phyloP scores from a whole-genome alignment of 768 basidiomycete species.

The Lactifluus echinatus region DNA sequence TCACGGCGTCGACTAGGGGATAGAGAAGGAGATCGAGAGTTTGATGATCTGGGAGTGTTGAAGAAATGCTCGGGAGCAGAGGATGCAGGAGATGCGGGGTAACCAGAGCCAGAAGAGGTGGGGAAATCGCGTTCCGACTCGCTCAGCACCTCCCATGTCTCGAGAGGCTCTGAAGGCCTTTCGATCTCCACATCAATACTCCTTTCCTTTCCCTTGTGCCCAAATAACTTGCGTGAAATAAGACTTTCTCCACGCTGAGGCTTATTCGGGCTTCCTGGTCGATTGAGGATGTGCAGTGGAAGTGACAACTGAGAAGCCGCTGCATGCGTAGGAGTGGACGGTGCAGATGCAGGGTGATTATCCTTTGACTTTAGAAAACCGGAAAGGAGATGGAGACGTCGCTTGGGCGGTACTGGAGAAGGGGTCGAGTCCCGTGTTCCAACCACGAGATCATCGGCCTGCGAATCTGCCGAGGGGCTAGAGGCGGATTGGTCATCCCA shows the following conservation, averaged over 20 bases:
- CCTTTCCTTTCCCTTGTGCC: constrained; percentile 19
- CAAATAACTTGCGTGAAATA: constrained; percentile 17
- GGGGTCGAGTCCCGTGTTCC: constrained; percentile 6
- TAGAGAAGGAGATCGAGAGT: not conserved
- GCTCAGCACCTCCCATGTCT: constrained; percentile 20
- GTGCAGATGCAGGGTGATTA: constrained; percentile 14
- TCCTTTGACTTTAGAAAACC: constrained; percentile 14
- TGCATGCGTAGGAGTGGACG: constrained; percentile 20
- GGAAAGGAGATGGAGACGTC: constrained; percentile 19
- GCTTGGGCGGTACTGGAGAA: constrained; percentile 10
- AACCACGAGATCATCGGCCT: not conserved
- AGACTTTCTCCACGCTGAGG: constrained; percentile 15
- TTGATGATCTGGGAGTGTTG: not conserved
- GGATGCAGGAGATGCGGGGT: not conserved
- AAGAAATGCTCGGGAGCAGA: not conserved
- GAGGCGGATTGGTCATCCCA: constrained; percentile 10
- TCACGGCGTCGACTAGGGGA: not conserved
- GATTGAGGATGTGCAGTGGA: constrained; percentile 13
- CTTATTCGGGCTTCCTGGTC: constrained; percentile 12
- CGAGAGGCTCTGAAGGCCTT: constrained; percentile 11
- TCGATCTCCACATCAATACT: constrained; percentile 2
- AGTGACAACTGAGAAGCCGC: constrained; percentile 19
- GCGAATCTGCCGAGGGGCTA: constrained; percentile 19
- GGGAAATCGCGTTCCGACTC: constrained; percentile 10
- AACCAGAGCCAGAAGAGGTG: not conserved